Evolutionary conservation across 768 basidiomycete species (phyloP), one percentile per base, ranked within the genome.

Genomic region (Serendipita sp.): DNA sequence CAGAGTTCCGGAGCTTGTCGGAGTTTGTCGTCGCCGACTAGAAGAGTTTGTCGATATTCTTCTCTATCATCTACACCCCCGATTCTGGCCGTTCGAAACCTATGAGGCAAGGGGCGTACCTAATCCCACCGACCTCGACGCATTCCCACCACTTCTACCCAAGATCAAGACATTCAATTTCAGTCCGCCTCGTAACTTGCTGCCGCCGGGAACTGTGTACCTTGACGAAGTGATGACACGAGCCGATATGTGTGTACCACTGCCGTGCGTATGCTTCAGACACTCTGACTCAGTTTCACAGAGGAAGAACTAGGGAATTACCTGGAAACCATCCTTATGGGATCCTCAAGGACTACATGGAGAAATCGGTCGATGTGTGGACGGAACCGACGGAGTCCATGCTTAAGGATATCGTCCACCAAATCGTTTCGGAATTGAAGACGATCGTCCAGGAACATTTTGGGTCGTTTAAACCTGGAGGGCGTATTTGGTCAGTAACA

Each of bases 281-380:
- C 7, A 17, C 45, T 48, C 26, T 28, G 11, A 58, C 22, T 34
- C 31, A 58, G 22, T 33, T 22, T 24, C 53, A 50, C n/a, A 58
- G 53, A 31, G 53, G 53, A 9, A 3, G 53, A 24, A 58, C 53
- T 58, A 24, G 22, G 53, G 53, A 58, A 33, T 24, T 58, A 31
- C 53, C 53, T n/a, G 53, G 53, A n/a, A 58, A 58, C 31, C 31
- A 22, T 31, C 53, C 53, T 4, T 58, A 58, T 33, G 53, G 53
- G 22, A 24, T 58, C 30, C 53, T 17, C 22, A 58, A 58, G 24
- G 31, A 58, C 9, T 58, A n/a, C 24, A 26, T 58, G 53, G 53
- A 58, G 28, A 58, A 24, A 24, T 22, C 24, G 11, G 53, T 58
- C 31, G 30, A 58, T 26, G 31, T 33, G 28, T 58, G 53, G 53